Evolutionary conservation across 2,329 filamentous ascomycete genomes (phyloP).

Genomic region (Fusarium protoensiforme): DNA sequence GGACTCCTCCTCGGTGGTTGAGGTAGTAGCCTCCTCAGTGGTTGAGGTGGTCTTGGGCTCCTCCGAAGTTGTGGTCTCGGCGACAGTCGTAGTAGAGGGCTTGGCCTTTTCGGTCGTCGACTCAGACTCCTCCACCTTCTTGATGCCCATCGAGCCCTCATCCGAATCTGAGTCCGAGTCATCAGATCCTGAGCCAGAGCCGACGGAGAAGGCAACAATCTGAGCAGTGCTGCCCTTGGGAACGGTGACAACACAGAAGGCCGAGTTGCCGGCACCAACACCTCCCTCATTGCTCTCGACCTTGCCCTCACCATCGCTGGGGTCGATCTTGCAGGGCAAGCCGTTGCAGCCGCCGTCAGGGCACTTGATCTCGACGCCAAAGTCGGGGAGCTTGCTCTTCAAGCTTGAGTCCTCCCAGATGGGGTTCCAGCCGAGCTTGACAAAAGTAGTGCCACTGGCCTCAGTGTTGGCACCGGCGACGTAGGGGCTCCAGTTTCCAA

Average conservation of each 20-base stretch:
- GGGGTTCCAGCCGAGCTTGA: slow-evolving; percentile 83
- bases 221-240: slow-evolving; percentile 73
- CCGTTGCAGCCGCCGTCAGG: slow-evolving; percentile 74
- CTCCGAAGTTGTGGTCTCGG: slow-evolving; percentile 26
- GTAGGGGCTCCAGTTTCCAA: slow-evolving; percentile 83
- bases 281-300: slow-evolving; percentile 66
- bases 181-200: slow-evolving; percentile 44
- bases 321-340: slow-evolving; percentile 79
- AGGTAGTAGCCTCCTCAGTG: slow-evolving; percentile 24
- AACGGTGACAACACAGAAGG: slow-evolving; percentile 83
- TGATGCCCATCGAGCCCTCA: neutral
- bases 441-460: slow-evolving; percentile 71
- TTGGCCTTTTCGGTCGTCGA: slow-evolving; percentile 32
- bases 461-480: slow-evolving; percentile 81
- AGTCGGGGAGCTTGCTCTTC: slow-evolving; percentile 68
- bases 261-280: slow-evolving; percentile 73
- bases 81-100: slow-evolving; percentile 31
- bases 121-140: slow-evolving; percentile 11
- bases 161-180: slow-evolving; percentile 15
- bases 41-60: slow-evolving; percentile 12
- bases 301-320: slow-evolving; percentile 65
- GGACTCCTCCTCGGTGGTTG: slow-evolving; percentile 8
- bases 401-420: slow-evolving; percentile 71
- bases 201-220: slow-evolving; percentile 69
- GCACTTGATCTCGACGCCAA: slow-evolving; percentile 78